These are phyloP conservation scores for Phyllosticta ampelicida DNA, from an alignment of 2,329 filamentous ascomycete species.

Conservation along the genomic window DNA sequence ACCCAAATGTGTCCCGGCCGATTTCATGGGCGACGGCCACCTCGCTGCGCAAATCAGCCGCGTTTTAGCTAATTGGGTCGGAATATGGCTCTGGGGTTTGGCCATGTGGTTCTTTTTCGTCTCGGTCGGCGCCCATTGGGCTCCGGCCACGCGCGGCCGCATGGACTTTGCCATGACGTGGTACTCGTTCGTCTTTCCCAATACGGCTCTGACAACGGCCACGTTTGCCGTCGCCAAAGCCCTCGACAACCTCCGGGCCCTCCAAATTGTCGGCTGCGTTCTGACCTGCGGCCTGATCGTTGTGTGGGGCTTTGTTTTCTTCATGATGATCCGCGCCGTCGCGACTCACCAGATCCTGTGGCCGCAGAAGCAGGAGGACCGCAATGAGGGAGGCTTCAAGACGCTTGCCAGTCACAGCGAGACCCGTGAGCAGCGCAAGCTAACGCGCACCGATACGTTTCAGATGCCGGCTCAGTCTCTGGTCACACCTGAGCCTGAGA, in stretches of 20 bases:
- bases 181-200: slow-evolving; percentile 75
- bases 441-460: neutral
- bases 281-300: slow-evolving; percentile 55
- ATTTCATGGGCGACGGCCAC: slow-evolving; percentile 48
- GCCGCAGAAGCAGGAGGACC: slow-evolving; percentile 60
- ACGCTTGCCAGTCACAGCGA: slow-evolving; percentile 4
- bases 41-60: slow-evolving; percentile 45
- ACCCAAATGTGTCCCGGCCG: slow-evolving; percentile 35
- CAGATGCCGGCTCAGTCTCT: neutral
- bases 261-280: slow-evolving; percentile 57
- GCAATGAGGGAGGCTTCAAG: slow-evolving; percentile 49
- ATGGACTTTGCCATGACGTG: slow-evolving; percentile 77
- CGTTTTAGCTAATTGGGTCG: slow-evolving; percentile 51
- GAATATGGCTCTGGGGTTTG: slow-evolving; percentile 74
- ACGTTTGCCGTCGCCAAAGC: slow-evolving; percentile 57
- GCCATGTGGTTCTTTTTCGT: slow-evolving; percentile 78
- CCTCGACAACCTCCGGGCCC: slow-evolving; percentile 33
- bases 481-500: neutral
- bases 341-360: slow-evolving; percentile 58
- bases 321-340: slow-evolving; percentile 61
- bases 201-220: slow-evolving; percentile 62
- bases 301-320: slow-evolving; percentile 58
- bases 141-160: slow-evolving; percentile 47
- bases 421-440: slow-evolving; percentile 1
- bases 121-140: slow-evolving; percentile 64